Percentiles rank a stretch among this genome's conserved stretches.
phyloP scores from a whole-genome alignment of 108 stramenopile species.

The Cyclostephanos tholiformis region DNA sequence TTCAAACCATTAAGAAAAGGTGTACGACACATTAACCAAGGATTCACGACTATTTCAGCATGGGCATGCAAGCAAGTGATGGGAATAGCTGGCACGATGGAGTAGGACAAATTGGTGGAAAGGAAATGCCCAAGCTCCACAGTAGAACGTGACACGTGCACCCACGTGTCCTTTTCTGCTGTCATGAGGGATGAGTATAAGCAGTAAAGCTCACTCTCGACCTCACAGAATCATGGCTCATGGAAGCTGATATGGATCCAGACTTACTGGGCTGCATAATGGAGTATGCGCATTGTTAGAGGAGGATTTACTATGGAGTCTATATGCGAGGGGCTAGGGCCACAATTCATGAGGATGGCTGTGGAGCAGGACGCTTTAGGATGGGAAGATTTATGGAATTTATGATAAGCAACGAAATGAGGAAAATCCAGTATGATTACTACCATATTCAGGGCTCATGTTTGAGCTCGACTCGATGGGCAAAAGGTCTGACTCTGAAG shows the following conservation, averaged over 20 bases:
- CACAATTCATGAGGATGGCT: neutral
- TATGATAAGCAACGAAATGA: neutral
- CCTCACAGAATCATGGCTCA: neutral
- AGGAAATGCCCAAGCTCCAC: conserved; percentile 6
- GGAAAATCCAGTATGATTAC: no score
- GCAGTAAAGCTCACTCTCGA: neutral
- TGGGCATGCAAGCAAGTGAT: conserved; percentile 20
- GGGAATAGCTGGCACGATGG: conserved; percentile 10
- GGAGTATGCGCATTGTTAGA: neutral
- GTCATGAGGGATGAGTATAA: neutral
- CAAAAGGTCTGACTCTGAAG: no score
- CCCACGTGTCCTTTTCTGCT: conserved; percentile 2
- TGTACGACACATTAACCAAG: neutral
- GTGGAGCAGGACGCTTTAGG: conserved; percentile 10
- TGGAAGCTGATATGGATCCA: neutral
- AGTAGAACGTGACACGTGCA: neutral
- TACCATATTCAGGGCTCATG: no score
- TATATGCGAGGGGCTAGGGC: neutral
- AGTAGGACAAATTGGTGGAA: neutral
- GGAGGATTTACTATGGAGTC: neutral
- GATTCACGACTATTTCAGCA: conserved; percentile 5
- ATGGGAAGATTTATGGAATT: conserved; percentile 29
- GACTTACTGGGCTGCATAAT: neutral
- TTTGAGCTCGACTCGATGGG: no score
- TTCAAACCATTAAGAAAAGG: neutral